Base-by-base conservation (phyloP, 805 yeast genomes). In the Zygoascus ofunaensis region DNA sequence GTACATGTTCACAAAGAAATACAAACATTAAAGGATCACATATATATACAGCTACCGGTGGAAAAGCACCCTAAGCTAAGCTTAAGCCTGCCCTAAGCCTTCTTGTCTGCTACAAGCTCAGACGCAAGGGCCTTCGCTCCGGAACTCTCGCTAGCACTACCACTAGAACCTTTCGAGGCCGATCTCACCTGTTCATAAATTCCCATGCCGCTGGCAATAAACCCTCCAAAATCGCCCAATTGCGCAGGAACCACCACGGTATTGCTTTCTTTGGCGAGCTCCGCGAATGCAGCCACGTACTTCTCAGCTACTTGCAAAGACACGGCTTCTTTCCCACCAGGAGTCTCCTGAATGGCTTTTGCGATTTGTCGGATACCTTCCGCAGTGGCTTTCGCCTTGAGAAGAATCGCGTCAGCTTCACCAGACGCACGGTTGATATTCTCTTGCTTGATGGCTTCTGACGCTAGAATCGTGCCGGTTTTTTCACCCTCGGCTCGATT, bases 401-500 rank as follows among this genome's bases (percentile, higher is more conserved):
- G 65, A 40, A 77, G 58, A 43, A 80, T 76, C 14, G 85, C 80
- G 57, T 81, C 79, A 37, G 85, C 79, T 53, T 80, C 85, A 71
- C 87, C 90, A 50, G 62, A 66, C n/a, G 90, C 89, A 34, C 64
- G 67, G 57, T 82, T 82, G 56, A 82, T 74, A 49, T 71, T 73
- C 57, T 79, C 76, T 39, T 73, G 68, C 61, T 76, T 75, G 38
- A 64, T 61, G 48, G 85, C 90, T 62, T 84, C 90, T 3, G 90
- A 82, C n/a, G 80, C 79, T 51, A 84, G 71, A 49, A 84, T 81
- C 39, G 74, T 72, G 0, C 85, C 71, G 46, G 74, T 77, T 59
- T 81, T 82, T 50, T 78, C 80, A 60, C 94, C 94, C 63, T 85
- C 94, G 45, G 92, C 87, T 49, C 80, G 78, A 59, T 86, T 86